Evolutionary conservation across 2,329 filamentous ascomycete genomes (phyloP).

Genomic region (Chalaropsis ovoidea): DNA sequence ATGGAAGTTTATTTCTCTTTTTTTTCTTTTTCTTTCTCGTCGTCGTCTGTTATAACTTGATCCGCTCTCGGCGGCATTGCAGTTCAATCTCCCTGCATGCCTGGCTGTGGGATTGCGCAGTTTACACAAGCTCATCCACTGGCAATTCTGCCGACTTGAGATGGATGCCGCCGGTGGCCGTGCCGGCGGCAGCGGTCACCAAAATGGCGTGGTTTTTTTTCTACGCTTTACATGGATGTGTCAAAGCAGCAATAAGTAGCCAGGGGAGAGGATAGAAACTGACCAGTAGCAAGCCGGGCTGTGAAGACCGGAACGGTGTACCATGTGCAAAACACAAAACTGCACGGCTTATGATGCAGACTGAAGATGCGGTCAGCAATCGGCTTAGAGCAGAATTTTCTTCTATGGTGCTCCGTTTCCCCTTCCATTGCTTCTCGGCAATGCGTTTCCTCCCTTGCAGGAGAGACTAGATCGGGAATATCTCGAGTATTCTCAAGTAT

Average conservation of each 20-base stretch:
- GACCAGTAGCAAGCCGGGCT: not conserved
- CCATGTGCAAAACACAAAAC: not conserved
- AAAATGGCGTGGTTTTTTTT: constrained; percentile 15
- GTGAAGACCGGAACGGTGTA: not conserved
- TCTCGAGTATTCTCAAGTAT: not conserved
- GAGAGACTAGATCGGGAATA: not conserved
- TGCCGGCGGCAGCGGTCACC: constrained; percentile 19
- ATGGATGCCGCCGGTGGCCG: constrained; percentile 6
- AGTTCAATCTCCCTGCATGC: not conserved
- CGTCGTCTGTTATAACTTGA: not conserved
- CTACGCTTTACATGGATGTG: not conserved
- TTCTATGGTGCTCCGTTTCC: not conserved
- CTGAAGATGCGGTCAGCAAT: not conserved
- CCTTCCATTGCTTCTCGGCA: not conserved
- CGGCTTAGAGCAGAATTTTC: not conserved
- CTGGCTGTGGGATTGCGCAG: not conserved
- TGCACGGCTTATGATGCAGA: not conserved
- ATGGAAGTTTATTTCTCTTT: not conserved
- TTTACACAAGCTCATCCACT: not conserved
- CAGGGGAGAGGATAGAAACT: not conserved
- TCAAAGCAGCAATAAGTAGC: not conserved
- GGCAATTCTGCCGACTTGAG: not conserved
- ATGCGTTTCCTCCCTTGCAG: not conserved
- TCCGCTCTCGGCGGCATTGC: constrained; percentile 13
- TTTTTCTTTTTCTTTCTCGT: not conserved